Conservation (phyloP, 2,329 filamentous ascomycete genomes). For the Colletotrichum melonis region DNA sequence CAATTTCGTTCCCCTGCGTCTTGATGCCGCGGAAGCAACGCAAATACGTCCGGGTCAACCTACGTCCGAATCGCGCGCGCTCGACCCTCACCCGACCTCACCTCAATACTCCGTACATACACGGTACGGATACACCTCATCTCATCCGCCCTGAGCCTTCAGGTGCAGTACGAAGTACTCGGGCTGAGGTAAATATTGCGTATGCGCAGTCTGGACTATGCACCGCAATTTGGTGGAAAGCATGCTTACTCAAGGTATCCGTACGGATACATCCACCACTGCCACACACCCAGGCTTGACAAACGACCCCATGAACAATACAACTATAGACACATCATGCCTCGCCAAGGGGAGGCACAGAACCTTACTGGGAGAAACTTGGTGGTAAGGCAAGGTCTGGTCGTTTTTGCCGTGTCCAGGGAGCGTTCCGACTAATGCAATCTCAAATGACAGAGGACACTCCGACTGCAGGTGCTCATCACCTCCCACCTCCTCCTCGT, state of each 20-base stretch:
- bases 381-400: neutral
- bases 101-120: neutral
- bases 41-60: neutral
- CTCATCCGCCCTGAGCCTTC: too few species aligned
- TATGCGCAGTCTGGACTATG: neutral
- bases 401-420: slow-evolving; percentile 2
- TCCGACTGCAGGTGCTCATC: slow-evolving; percentile 8
- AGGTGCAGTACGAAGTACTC: too few species aligned
- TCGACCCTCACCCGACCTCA: neutral
- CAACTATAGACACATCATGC: slow-evolving; percentile 10
- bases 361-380: slow-evolving; percentile 7
- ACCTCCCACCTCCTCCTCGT: neutral
- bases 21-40: neutral
- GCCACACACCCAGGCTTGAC: neutral
- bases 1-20: neutral
- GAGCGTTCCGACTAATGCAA: slow-evolving; percentile 35
- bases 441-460: slow-evolving; percentile 29
- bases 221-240: neutral
- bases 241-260: neutral
- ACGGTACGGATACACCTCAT: too few species aligned
- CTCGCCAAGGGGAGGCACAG: slow-evolving; percentile 16
- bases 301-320: neutral
- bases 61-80: slow-evolving; percentile 7
- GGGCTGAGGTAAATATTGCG: too few species aligned
- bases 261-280: neutral